Conservation (phyloP, 1,284 basidiomycete species). For the Sphaerobolus stellatus region DNA sequence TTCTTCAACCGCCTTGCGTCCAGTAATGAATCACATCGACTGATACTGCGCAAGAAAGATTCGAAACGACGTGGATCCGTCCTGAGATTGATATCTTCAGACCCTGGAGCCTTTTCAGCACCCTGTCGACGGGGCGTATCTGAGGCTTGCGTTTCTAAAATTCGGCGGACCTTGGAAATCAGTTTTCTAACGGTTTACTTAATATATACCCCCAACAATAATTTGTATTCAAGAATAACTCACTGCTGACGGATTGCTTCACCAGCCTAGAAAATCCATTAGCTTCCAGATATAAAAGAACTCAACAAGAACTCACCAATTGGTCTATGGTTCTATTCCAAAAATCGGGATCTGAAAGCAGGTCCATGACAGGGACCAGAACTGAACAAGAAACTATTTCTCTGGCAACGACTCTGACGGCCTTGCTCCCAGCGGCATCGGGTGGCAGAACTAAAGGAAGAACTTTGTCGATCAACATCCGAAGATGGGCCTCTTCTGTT, state of each 20-base stretch:
- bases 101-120: slow-evolving; percentile 38
- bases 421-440: slow-evolving; percentile 69
- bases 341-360: slow-evolving; percentile 92
- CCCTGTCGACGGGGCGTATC: slow-evolving; percentile 43
- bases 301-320: slow-evolving; percentile 54
- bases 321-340: slow-evolving; percentile 94
- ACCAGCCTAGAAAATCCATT: slow-evolving; percentile 57
- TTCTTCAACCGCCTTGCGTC: slow-evolving; percentile 90
- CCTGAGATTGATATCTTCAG: slow-evolving; percentile 72
- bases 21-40: slow-evolving; percentile 74
- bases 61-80: slow-evolving; percentile 84
- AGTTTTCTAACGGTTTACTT: slow-evolving; percentile 53
- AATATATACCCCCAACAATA: not conserved
- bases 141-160: slow-evolving; percentile 78
- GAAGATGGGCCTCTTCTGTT: slow-evolving; percentile 84
- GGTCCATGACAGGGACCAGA: slow-evolving; percentile 85
- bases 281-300: slow-evolving; percentile 18
- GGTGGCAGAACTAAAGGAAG: slow-evolving; percentile 75
- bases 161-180: slow-evolving; percentile 80
- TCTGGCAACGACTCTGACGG: slow-evolving; percentile 70
- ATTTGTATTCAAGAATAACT: slow-evolving; percentile 28
- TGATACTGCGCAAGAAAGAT: slow-evolving; percentile 83
- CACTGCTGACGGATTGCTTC: slow-evolving; percentile 89
- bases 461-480: slow-evolving; percentile 65
- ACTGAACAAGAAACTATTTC: slow-evolving; percentile 85